Evolutionary conservation across 169 alveolate genomes (phyloP).

Genomic region (Eimeria tenella): DNA sequence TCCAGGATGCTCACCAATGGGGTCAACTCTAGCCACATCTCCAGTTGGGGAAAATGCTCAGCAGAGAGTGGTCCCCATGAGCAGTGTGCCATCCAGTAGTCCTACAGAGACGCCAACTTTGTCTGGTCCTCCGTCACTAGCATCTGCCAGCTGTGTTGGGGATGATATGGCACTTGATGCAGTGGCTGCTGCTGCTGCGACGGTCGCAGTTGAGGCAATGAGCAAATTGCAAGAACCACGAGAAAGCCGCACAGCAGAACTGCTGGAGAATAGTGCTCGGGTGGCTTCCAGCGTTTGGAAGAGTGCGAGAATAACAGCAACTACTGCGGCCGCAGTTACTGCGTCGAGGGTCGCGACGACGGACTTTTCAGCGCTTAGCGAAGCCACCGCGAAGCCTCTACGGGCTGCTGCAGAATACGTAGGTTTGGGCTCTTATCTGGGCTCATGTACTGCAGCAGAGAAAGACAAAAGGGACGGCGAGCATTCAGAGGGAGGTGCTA

Average conservation of each 20-base stretch:
- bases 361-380: conserved; percentile 4
- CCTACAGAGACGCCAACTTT: not conserved
- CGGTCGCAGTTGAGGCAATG: not conserved
- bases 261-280: conserved; percentile 3
- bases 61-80: too few species aligned
- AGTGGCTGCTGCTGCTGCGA: conserved; percentile 16
- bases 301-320: conserved; percentile 26
- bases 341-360: conserved; percentile 44
- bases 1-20: conserved; percentile 12
- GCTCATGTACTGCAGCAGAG: not conserved
- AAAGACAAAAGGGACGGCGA: not conserved
- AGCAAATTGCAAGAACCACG: not conserved
- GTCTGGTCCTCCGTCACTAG: not conserved
- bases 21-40: not conserved
- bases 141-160: not conserved
- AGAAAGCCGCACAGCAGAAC: not conserved
- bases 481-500: not conserved
- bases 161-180: not conserved
- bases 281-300: conserved; percentile 40
- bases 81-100: not conserved
- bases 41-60: not conserved
- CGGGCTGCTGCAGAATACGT: conserved; percentile 28
- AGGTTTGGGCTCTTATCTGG: not conserved
- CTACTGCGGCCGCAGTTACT: conserved; percentile 51
- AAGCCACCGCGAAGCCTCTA: conserved; percentile 44